Base-by-base conservation (phyloP, 1,284 basidiomycete genomes). In the Fistulina hepatica region DNA sequence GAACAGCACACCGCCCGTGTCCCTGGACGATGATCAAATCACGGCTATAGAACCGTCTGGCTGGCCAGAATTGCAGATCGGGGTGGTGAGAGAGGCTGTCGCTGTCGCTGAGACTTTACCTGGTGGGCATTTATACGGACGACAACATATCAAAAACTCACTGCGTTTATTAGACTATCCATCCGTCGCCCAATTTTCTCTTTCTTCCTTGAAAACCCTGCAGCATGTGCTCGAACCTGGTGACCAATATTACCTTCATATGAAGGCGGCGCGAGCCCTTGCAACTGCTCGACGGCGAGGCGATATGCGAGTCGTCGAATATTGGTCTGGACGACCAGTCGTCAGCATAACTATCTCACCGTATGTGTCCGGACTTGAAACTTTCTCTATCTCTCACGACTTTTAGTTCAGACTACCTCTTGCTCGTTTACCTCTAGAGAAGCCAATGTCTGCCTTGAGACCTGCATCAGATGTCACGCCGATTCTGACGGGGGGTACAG, bases 51-150 rank as follows among this genome's bases (percentile, higher is more conserved):
- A 74, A 44, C 59, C 71, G 3, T 90, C 81, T 53, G 92, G 93
- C 2, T 98, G 93, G 94, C 81, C 88, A 1, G 86, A 92, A 52
- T 66, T 97, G 33, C 93, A 97, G 59, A 73, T 94, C 21, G 88
- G 88, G 21, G 76, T 94, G 21, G 69, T 97, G 24, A 76, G 91
- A 33, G 93, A 97, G 53, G 86, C 90, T 0, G 81, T 97, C 22
- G 77, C 82, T 1, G 78, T 97, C 8, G 84, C 89, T 4, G 91
- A 97, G 58, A 76, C 86, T 12, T 61, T 97, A n/a, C 86, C 90
- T 41, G 90, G 92, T 84, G 47, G 42, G 69, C 63, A 13, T 32
- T 40, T 13, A 24, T 5, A 12, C 26, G 41, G 20, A 36, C 23
- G 6, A 40, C 12, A 24, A 34, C 15, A 31, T 50, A 33, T 44